Evolutionary conservation across 1,284 basidiomycete genomes (phyloP), one percentile per base, ranked within the genome.

Genomic region (Flammula alnicola): DNA sequence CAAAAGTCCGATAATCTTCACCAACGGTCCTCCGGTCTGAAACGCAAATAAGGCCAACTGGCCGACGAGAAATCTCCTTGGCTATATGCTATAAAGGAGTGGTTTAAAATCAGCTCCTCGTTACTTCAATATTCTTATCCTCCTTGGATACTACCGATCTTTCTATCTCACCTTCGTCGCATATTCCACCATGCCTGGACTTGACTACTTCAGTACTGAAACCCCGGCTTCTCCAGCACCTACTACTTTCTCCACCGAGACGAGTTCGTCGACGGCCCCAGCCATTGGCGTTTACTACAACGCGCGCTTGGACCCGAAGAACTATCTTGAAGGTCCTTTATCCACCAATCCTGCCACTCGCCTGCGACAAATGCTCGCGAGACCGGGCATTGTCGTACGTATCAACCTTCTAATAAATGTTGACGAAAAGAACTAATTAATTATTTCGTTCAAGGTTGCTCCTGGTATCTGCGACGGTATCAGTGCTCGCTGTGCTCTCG

Each of bases 391-490:
- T 47, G 82, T 89, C 36, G 86, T 88, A 72, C 50, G 82, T 44
- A 9, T 9, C 9, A 8, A 26, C 20, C 14, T 16, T 22, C 8
- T 10, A 5, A 39, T 22, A 11, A 16, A 12, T 42, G 5, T 12
- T 10, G n/a, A n/a, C n/a, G 8, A 9, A 26, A 5, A 12, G 10
- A 14, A 14, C 25, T 30, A 2, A 32, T 20, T 8, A 5, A 31
- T 20, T 12, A 17, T 17, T 17, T 4, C 16, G 20, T 16, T 39
- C 17, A 31, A 86, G 84, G 70, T 86, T 59, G 86, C 86, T 1
- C 88, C 88, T 5, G 89, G 89, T 47, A 88, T 91, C 35, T 91
- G 86, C 59, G 89, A 91, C 55, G 88, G 89, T 44, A 90, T 91
- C 65, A 87, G 84, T 57, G 88, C 89, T 4, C 79, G 89, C 19